phyloP scores from a whole-genome alignment of 2,329 filamentous ascomycete species.

The Mycosphaerelloides madeirae region DNA sequence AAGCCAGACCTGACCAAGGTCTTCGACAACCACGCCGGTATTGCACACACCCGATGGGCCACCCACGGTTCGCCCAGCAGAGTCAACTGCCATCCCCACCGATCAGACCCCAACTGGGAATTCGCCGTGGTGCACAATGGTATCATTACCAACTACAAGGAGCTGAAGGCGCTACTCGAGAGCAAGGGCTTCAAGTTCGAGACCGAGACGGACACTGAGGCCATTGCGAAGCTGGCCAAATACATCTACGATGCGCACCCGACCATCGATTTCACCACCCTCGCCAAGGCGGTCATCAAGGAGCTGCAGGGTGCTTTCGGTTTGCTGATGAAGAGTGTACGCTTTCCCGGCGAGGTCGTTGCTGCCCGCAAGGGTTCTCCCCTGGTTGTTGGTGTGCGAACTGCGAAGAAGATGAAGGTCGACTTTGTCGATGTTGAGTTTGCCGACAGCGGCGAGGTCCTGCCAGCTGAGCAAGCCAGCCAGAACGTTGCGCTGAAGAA shows the following conservation, averaged over 20 bases:
- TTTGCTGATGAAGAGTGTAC: constrained; percentile 94
- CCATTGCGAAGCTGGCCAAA: constrained; percentile 97
- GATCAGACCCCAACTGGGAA: constrained; percentile 92
- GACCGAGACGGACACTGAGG: constrained; percentile 98
- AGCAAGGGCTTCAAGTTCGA: constrained; percentile 97
- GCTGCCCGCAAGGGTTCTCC: constrained; percentile 98
- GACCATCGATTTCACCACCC: constrained; percentile 88
- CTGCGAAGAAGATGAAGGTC: constrained; percentile 98
- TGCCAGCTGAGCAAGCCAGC: constrained; percentile 88
- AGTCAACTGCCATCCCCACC: constrained; percentile 97
- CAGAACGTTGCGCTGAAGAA: constrained; percentile 98
- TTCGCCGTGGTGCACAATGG: constrained; percentile 98
- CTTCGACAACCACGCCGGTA: constrained; percentile 97
- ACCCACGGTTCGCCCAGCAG: constrained; percentile 94
- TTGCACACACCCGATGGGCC: constrained; percentile 98
- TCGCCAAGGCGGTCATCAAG: constrained; percentile 96
- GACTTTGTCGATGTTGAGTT: constrained; percentile 99
- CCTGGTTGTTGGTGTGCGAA: constrained; percentile 93
- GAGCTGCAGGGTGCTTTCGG: constrained; percentile 98
- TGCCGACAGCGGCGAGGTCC: constrained; percentile 73
- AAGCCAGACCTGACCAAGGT: constrained; percentile 83
- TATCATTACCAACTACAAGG: constrained; percentile 99
- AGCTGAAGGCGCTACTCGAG: constrained; percentile 87
- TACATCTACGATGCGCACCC: constrained; percentile 96
- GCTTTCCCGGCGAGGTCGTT: constrained; percentile 97